Evolutionary conservation across 2,329 filamentous ascomycete genomes (phyloP).

Genomic region (Bipolaris sorokiniana): DNA sequence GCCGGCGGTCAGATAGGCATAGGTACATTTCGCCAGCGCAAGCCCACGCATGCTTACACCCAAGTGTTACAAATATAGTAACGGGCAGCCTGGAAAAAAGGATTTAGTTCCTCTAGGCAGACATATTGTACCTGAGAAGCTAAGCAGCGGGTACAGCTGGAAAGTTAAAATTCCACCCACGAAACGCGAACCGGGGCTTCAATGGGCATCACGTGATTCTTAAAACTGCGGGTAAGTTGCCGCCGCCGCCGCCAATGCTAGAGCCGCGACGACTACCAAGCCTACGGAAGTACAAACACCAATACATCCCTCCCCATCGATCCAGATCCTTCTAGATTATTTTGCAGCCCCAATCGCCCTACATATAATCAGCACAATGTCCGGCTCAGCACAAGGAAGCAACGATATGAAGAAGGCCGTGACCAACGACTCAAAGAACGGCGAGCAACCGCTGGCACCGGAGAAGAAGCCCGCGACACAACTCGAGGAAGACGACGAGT

Average conservation of each 20-base stretch:
- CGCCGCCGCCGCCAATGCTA: slow-evolving; percentile 20
- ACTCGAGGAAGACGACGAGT: slow-evolving; percentile 97
- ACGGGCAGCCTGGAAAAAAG: background rate
- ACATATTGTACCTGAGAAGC: background rate
- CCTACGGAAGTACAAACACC: slow-evolving; percentile 11
- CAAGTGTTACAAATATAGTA: background rate
- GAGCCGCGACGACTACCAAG: slow-evolving; percentile 28
- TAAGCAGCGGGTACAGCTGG: slow-evolving; percentile 6
- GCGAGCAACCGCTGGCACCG: slow-evolving; percentile 52
- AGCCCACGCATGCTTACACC: no score
- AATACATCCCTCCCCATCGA: background rate
- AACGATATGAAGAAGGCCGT: slow-evolving; percentile 50
- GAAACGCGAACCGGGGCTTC: background rate
- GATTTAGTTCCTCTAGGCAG: background rate
- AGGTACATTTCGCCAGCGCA: background rate
- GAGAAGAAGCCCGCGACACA: slow-evolving; percentile 68
- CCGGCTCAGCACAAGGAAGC: slow-evolving; percentile 51
- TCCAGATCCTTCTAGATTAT: background rate
- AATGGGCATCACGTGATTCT: slow-evolving; percentile 26
- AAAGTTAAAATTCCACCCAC: slow-evolving; percentile 10
- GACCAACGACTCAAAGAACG: slow-evolving; percentile 45
- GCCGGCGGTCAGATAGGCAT: slow-evolving; percentile 5
- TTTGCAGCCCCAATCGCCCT: background rate
- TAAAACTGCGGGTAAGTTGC: slow-evolving; percentile 16
- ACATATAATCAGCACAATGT: slow-evolving; percentile 50